Percentiles rank a stretch among this genome's conserved stretches.
phyloP scores from a whole-genome alignment of 2,329 filamentous ascomycete species.

The Colletotrichum horii region DNA sequence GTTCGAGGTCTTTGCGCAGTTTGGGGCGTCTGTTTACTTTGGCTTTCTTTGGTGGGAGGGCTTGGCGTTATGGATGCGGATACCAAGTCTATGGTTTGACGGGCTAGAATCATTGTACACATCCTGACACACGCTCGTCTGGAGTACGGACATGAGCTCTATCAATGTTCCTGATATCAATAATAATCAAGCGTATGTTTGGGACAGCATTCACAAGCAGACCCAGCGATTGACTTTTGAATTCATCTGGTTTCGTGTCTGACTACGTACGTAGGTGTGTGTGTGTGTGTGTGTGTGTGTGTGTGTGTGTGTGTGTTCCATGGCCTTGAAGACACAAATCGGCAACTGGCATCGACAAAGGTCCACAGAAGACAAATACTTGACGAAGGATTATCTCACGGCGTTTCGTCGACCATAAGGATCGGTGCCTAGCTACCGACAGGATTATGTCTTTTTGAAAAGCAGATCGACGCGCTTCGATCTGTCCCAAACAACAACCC shows the following conservation, averaged over 20 bases:
- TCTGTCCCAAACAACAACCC: constrained; percentile 61
- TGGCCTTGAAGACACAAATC: not conserved
- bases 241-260: not conserved
- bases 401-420: not conserved
- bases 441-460: not conserved
- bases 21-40: not conserved
- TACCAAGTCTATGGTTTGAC: not conserved
- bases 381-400: not conserved
- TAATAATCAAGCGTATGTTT: not conserved
- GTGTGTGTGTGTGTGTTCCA: not conserved
- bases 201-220: not conserved
- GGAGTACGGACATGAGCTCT: not conserved
- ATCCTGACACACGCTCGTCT: not conserved
- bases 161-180: not conserved
- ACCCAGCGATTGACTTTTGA: not conserved
- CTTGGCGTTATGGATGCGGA: constrained; percentile 2
- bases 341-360: not conserved
- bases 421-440: not conserved
- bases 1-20: not conserved
- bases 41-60: not conserved
- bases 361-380: not conserved
- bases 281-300: no score
- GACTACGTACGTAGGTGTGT: not conserved
- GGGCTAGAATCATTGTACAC: not conserved
- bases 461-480: constrained; percentile 56